Base-by-base conservation (phyloP, 176 grass and related monocot genomes). In the Zea luxurians region DNA sequence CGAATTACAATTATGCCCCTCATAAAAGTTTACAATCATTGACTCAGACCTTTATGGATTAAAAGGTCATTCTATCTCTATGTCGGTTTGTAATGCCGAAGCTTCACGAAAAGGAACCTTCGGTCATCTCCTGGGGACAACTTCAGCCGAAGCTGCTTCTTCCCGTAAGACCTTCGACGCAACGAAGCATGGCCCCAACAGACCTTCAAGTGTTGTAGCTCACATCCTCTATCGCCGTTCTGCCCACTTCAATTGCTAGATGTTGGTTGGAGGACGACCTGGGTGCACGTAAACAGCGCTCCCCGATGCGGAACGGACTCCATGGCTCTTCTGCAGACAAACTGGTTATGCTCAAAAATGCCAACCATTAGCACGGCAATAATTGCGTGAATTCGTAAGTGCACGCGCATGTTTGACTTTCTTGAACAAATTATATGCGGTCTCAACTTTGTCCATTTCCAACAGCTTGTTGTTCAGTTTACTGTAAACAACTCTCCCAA, bases 311-410 rank as follows among this genome's bases (percentile, higher is more conserved):
- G 15, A 53, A 13, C 0, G 6, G 15, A 53, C 49, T 53, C 16
- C 2, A 8, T n/a, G 20, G 3, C 55, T 21, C n/a, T 58, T 58
- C 3, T 58, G 17, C 42, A 52, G 4, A 46, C 40, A 82, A 66
- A 12, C 59, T 4, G 13, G n/a, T 48, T 61, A 5, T 62, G 36
- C 7, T 86, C 68, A 86, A 43, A 80, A 83, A 79, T 97, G 93
- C 93, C 93, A 97, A 61, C 93, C 90, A 83, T 97, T 97, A 74
- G 93, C 86, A 64, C 88, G 93, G 13, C 81, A 97, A 80, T 88
- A 97, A 41, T 68, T 93, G 60, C 55, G 77, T 35, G 93, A 69
- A 83, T 97, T 97, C 41, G 66, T 71, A 70, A 73, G 47, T 18
- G 36, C 20, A 6, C 90, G 93, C 2, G 73, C 89, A 63, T 55